Conservation (phyloP, 2,329 filamentous ascomycete genomes). For the Fonsecaea pedrosoi region DNA sequence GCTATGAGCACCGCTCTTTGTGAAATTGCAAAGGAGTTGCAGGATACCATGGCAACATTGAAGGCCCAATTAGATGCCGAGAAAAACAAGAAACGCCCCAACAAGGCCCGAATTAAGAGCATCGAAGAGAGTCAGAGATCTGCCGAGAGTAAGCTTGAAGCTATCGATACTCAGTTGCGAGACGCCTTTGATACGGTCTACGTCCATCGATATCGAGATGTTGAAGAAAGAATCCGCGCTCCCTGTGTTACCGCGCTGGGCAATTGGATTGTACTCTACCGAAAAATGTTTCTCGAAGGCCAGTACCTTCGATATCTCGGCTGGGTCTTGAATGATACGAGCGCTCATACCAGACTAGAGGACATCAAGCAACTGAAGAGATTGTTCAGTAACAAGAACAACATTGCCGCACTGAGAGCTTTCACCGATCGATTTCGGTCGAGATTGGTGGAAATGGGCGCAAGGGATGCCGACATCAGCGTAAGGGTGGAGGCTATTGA, state of each 20-base stretch:
- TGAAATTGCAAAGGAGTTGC: conserved; percentile 72
- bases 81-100: conserved; percentile 72
- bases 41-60: conserved; percentile 74
- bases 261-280: conserved; percentile 83
- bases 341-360: conserved; percentile 77
- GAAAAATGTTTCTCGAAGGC: conserved; percentile 88
- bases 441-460: conserved; percentile 90
- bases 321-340: conserved; percentile 89
- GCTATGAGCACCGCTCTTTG: conserved; percentile 81
- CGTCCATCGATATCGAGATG: conserved; percentile 92
- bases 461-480: conserved; percentile 77
- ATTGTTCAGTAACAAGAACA: conserved; percentile 80
- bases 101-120: conserved; percentile 77
- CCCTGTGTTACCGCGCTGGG: conserved; percentile 89
- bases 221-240: conserved; percentile 84
- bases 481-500: conserved; percentile 83
- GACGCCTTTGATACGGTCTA: conserved; percentile 93
- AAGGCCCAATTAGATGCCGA: conserved; percentile 81
- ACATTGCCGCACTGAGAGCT: conserved; percentile 76
- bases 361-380: conserved; percentile 81
- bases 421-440: conserved; percentile 92
- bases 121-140: conserved; percentile 76
- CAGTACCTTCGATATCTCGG: conserved; percentile 91
- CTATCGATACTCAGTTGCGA: conserved; percentile 73
- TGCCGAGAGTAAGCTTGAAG: conserved; percentile 71